phyloP scores from a whole-genome alignment of 148 eudicot species.

The Nepenthes gracilis region DNA sequence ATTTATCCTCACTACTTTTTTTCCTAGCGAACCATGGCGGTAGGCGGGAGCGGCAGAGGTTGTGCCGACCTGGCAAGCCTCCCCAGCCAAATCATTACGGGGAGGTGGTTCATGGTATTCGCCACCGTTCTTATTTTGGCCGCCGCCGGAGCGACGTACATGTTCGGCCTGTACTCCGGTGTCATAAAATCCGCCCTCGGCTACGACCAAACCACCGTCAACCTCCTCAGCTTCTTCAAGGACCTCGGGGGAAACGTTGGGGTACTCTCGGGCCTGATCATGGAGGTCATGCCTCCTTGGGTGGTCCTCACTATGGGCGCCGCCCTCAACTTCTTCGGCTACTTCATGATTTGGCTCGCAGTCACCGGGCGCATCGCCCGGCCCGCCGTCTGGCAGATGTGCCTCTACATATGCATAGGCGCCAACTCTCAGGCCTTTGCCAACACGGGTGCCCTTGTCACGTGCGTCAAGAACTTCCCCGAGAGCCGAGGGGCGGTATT shows the following conservation, averaged over 20 bases:
- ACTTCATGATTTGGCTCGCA: slow-evolving; percentile 21
- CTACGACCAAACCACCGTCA: slow-evolving; percentile 33
- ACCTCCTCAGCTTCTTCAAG: slow-evolving; percentile 31
- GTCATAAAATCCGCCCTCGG: slow-evolving; percentile 17
- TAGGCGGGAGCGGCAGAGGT: too few species aligned
- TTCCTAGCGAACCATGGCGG: too few species aligned
- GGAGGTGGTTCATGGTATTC: slow-evolving; percentile 44
- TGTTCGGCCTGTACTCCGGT: slow-evolving; percentile 29
- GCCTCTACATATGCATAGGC: slow-evolving; percentile 10
- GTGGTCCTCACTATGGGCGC: slow-evolving; percentile 15
- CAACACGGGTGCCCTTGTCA: slow-evolving; percentile 23
- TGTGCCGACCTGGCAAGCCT: neutral
- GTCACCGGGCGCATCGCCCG: slow-evolving; percentile 8
- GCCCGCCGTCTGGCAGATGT: slow-evolving; percentile 14
- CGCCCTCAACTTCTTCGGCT: slow-evolving; percentile 17
- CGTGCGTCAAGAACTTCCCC: slow-evolving; percentile 29
- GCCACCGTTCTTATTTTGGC: slow-evolving; percentile 30
- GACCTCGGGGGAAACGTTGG: slow-evolving; percentile 31
- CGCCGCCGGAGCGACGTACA: slow-evolving; percentile 30
- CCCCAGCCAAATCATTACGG: slow-evolving; percentile 10
- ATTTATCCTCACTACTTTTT: too few species aligned
- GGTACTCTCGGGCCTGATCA: slow-evolving; percentile 5
- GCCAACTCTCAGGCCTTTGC: slow-evolving; percentile 17
- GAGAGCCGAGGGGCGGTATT: slow-evolving; percentile 16
- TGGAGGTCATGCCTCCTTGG: slow-evolving; percentile 20